Base-by-base conservation (phyloP, 176 grass and related monocot genomes). In the Tuctoria greenei region DNA sequence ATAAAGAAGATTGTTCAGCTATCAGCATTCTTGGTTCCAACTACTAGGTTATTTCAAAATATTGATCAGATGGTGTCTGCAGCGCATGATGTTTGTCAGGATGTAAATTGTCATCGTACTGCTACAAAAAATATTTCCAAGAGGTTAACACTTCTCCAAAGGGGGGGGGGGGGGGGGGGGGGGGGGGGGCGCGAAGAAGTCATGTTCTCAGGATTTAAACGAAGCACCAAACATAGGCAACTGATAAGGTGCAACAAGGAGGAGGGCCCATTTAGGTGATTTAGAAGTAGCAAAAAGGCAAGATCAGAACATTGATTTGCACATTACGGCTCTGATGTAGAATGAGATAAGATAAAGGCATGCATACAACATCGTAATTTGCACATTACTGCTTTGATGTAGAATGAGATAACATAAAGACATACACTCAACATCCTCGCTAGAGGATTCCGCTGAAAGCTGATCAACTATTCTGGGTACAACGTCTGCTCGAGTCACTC, bases 401-500 rank as follows among this genome's bases (percentile, higher is more conserved):
- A 78, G 50, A 81, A 7, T 49, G 41, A 77, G 44, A 72, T 31
- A 65, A 80, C 40, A 80, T 52, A 45, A 64, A 74, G 57, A 21
- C 80, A 11, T 99, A 99, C 95, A 89, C 78, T 95, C 89, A 88
- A 56, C 65, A 84, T 92, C 95, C 4, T 88, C 89, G 46, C 83
- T 94, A 70, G 70, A 73, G 75, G 92, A 88, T 76, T 99, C 91
- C 7, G 91, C 82, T 61, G 89, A 90, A 77, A 99, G 95, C 66
- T 99, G 95, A 78, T 95, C 41, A 61, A 99, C 89, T 71, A 99
- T 99, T 77, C 82, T 90, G 39, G 91, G 95, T 54, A 99, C 88
- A 52, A 99, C 95, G 47, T 99, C 95, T 58, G 95, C 91, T 69
- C 95, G 79, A 74, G 95, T 99, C 69, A 99, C 95, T 79, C 95